Percentiles rank a stretch among this genome's conserved stretches.
Evolutionary conservation across 352 stramenopile genomes (phyloP).

Genomic region (Phytophthora boehmeriae): DNA sequence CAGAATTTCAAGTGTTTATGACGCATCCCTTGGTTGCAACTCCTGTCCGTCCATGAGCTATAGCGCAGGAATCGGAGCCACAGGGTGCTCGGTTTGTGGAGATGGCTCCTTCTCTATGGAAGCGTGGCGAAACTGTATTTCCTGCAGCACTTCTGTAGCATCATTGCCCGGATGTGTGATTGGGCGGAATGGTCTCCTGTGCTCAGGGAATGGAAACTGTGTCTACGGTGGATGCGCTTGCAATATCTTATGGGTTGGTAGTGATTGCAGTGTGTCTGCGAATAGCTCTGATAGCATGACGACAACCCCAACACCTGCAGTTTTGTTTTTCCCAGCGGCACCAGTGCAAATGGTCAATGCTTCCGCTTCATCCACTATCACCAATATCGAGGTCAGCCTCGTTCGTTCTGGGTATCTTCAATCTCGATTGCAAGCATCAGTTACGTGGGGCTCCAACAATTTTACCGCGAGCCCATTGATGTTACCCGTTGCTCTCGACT

Average conservation of each 20-base stretch:
- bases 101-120: slow-evolving; percentile 53
- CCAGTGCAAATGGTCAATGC: slow-evolving; percentile 31
- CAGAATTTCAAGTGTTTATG: neutral
- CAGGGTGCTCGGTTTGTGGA: slow-evolving; percentile 37
- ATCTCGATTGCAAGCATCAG: slow-evolving; percentile 18
- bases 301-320: slow-evolving; percentile 18
- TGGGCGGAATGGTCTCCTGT: slow-evolving; percentile 64
- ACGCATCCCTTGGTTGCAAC: slow-evolving; percentile 35
- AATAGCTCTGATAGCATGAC: neutral
- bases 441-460: slow-evolving; percentile 38
- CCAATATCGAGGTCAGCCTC: slow-evolving; percentile 37
- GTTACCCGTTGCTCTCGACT: slow-evolving; percentile 21
- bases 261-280: slow-evolving; percentile 46
- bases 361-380: slow-evolving; percentile 6
- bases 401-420: slow-evolving; percentile 33
- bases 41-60: slow-evolving; percentile 54
- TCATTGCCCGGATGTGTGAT: slow-evolving; percentile 41
- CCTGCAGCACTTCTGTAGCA: slow-evolving; percentile 35
- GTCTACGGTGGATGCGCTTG: slow-evolving; percentile 60
- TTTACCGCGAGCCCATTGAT: slow-evolving; percentile 29
- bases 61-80: slow-evolving; percentile 24
- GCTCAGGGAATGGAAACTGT: slow-evolving; percentile 62
- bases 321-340: slow-evolving; percentile 54
- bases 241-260: slow-evolving; percentile 38
- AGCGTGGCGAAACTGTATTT: slow-evolving; percentile 60